These are phyloP conservation scores for Aurantiochytrium sp. DNA, from an alignment of 108 stramenopile genomes.

Conservation along the genomic window DNA sequence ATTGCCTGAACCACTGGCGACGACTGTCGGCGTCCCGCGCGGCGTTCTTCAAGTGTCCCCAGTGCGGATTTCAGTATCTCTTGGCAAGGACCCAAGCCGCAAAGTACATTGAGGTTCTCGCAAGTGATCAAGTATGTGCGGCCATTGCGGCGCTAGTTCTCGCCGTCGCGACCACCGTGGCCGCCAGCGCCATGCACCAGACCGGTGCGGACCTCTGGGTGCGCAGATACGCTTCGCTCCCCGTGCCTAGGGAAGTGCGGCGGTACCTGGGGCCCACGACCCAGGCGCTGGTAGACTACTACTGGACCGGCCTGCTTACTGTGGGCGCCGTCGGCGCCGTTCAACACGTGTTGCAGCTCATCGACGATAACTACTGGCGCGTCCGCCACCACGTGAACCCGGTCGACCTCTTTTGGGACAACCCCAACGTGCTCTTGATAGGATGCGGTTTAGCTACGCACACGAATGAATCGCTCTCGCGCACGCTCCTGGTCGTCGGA, in stretches of 20 bases:
- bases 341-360: not conserved
- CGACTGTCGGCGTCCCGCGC: not conserved
- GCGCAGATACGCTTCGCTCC: not conserved
- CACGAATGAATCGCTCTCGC: not conserved
- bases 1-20: conserved; percentile 15
- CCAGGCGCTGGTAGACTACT: not conserved
- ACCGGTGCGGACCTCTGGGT: not conserved
- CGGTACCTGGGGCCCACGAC: not conserved
- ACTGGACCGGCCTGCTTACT: not conserved
- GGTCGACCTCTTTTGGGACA: not conserved
- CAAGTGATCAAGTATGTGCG: not conserved
- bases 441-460: not conserved
- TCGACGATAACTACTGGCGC: not conserved
- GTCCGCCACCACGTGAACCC: not conserved
- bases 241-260: not conserved
- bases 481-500: not conserved
- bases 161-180: not conserved
- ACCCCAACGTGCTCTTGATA: not conserved
- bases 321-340: not conserved
- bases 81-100: not conserved
- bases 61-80: conserved; percentile 17
- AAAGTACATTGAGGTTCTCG: not conserved
- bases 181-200: not conserved
- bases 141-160: not conserved
- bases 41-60: not conserved